These are phyloP conservation scores for Mycena crocata DNA, from an alignment of 768 basidiomycete genomes.

Conservation along the genomic window DNA sequence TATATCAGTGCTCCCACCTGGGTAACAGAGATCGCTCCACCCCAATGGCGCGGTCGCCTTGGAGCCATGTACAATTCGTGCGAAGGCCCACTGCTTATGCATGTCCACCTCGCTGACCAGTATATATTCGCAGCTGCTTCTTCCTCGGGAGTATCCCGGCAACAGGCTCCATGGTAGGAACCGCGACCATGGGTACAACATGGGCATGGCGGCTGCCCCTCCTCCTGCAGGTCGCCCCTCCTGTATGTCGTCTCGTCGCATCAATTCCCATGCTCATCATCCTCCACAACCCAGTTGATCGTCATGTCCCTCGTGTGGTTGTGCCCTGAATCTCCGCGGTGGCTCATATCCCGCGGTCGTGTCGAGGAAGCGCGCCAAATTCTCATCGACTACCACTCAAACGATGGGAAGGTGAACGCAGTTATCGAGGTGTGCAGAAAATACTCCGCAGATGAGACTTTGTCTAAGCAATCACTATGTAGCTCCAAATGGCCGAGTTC, in stretches of 20 bases:
- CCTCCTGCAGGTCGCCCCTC: slow-evolving; percentile 56
- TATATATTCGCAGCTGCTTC: slow-evolving; percentile 18
- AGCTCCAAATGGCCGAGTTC: slow-evolving; percentile 41
- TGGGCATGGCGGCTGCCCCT: slow-evolving; percentile 77
- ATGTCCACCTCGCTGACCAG: slow-evolving; percentile 35
- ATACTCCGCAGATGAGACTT: neutral
- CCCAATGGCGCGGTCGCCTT: slow-evolving; percentile 47
- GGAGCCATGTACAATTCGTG: slow-evolving; percentile 63
- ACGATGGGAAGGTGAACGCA: slow-evolving; percentile 39
- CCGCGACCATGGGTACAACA: slow-evolving; percentile 57
- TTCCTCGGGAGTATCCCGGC: slow-evolving; percentile 41
- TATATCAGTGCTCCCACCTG: slow-evolving; percentile 56
- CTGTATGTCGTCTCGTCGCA: slow-evolving; percentile 15
- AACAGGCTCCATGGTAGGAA: slow-evolving; percentile 42
- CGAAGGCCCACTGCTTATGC: slow-evolving; percentile 48
- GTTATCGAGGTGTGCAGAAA: slow-evolving; percentile 36
- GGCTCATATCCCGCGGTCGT: slow-evolving; percentile 47
- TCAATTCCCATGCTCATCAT: neutral
- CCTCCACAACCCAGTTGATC: slow-evolving; percentile 36
- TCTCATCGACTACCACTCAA: slow-evolving; percentile 41
- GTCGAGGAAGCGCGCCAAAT: slow-evolving; percentile 46
- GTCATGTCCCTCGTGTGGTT: slow-evolving; percentile 57
- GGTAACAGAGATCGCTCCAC: slow-evolving; percentile 48
- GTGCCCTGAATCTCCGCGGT: slow-evolving; percentile 38
- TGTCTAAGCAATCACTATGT: neutral